phyloP scores from a whole-genome alignment of 2,329 filamentous ascomycete genomes.

The Ophiocordyceps sinensis region DNA sequence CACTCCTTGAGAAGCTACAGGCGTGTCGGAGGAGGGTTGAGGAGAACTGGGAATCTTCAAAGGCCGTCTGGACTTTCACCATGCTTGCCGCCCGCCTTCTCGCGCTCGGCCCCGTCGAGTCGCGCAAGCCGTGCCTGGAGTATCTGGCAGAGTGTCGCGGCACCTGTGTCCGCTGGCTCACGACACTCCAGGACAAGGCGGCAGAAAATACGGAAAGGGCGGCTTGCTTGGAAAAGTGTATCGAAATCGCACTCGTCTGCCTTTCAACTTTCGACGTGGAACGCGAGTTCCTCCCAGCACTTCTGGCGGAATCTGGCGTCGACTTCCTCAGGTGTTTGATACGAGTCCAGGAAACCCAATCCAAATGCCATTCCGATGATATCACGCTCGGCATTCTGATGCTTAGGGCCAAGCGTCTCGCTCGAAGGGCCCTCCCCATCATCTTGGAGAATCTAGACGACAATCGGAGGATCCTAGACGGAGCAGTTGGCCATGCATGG shows the following conservation, averaged over 20 bases:
- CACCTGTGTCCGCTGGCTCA: not conserved
- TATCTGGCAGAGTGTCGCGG: not conserved
- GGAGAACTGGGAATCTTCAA: constrained; percentile 2
- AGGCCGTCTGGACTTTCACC: not conserved
- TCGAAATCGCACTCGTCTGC: constrained; percentile 2
- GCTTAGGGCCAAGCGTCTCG: not conserved
- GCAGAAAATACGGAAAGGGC: not conserved
- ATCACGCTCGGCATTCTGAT: not conserved
- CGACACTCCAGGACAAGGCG: not conserved
- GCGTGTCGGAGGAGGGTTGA: not conserved
- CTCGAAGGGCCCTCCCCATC: not conserved
- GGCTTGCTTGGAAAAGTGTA: not conserved
- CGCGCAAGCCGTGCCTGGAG: not conserved
- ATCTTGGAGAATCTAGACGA: not conserved
- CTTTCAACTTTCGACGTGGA: constrained; percentile 2
- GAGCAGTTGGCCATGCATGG: not conserved
- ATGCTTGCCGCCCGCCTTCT: not conserved
- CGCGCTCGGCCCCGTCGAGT: not conserved
- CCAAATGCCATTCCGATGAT: not conserved
- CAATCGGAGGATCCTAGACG: not conserved
- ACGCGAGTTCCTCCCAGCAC: not conserved
- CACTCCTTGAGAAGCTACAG: not conserved
- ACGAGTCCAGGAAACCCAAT: not conserved
- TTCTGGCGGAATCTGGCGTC: not conserved
- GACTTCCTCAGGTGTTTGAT: not conserved